Percentiles rank a stretch among this genome's conserved stretches.
These are phyloP conservation scores for Sporothrix protearum DNA, from an alignment of 2,329 filamentous ascomycete genomes.

Conservation along the genomic window DNA sequence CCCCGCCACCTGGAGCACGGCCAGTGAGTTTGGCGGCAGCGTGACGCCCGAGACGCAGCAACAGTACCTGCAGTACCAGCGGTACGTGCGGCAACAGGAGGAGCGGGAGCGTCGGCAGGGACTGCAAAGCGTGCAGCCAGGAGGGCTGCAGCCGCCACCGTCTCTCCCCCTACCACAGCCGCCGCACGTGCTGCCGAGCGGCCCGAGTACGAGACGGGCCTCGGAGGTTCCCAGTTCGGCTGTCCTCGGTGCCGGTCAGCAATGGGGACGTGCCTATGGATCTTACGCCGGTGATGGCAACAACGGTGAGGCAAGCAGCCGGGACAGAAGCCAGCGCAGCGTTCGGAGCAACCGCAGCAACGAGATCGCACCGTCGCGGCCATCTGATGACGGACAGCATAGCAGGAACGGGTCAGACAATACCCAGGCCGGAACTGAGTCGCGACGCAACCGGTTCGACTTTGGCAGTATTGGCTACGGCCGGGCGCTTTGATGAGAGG, in stretches of 20 bases:
- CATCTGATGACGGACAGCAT: not conserved
- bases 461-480: slow-evolving; percentile 21
- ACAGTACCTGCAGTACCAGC: slow-evolving; percentile 20
- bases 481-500: slow-evolving; percentile 10
- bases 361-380: slow-evolving; percentile 2
- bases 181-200: slow-evolving; percentile 24
- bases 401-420: not conserved
- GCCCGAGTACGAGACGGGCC: slow-evolving; percentile 27
- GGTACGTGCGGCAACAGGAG: slow-evolving; percentile 29
- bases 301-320: not conserved
- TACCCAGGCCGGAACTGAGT: not conserved
- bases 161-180: not conserved
- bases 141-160: not conserved
- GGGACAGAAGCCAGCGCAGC: not conserved
- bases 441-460: not conserved
- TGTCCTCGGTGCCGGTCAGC: slow-evolving; percentile 19
- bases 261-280: not conserved
- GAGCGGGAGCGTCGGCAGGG: not conserved
- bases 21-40: slow-evolving; percentile 34
- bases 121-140: not conserved
- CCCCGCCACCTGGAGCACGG: slow-evolving; percentile 33
- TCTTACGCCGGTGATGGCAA: not conserved
- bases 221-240: slow-evolving; percentile 27
- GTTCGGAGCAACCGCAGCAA: not conserved
- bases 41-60: slow-evolving; percentile 38